Conservation (phyloP, 2,329 filamentous ascomycete species). For the Fusarium miscanthi region DNA sequence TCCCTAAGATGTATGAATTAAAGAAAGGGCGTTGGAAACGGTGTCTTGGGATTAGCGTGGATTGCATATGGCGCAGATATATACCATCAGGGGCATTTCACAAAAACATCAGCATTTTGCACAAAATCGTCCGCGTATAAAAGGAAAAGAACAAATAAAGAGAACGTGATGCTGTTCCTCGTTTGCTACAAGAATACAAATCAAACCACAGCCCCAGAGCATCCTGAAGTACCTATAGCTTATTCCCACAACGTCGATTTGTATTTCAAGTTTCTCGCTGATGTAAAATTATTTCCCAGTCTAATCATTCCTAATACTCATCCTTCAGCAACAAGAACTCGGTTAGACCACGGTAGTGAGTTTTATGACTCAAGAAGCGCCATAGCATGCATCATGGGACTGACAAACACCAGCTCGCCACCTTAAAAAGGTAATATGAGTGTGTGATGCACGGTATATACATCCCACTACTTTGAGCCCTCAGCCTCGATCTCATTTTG, state of each 20-base stretch:
- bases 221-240: not conserved
- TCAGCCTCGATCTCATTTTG: conserved; percentile 43
- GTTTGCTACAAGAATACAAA: not conserved
- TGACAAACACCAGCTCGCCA: conserved; percentile 47
- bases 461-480: conserved; percentile 44
- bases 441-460: conserved; percentile 50
- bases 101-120: not conserved
- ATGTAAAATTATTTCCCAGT: not conserved
- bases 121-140: not conserved
- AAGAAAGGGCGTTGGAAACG: conserved; percentile 24
- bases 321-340: conserved; percentile 44
- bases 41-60: conserved; percentile 20
- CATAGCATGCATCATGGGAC: conserved; percentile 49
- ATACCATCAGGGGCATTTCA: conserved; percentile 7
- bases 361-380: conserved; percentile 51
- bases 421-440: conserved; percentile 52
- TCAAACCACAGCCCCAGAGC: not conserved
- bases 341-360: conserved; percentile 40
- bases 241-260: not conserved
- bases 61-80: conserved; percentile 21
- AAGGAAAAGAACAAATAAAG: not conserved
- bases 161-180: not conserved
- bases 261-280: not conserved
- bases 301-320: conserved; percentile 33
- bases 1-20: not conserved